These are phyloP conservation scores for Xylaria sp. DNA, from an alignment of 2,329 filamentous ascomycete species.

Conservation along the genomic window DNA sequence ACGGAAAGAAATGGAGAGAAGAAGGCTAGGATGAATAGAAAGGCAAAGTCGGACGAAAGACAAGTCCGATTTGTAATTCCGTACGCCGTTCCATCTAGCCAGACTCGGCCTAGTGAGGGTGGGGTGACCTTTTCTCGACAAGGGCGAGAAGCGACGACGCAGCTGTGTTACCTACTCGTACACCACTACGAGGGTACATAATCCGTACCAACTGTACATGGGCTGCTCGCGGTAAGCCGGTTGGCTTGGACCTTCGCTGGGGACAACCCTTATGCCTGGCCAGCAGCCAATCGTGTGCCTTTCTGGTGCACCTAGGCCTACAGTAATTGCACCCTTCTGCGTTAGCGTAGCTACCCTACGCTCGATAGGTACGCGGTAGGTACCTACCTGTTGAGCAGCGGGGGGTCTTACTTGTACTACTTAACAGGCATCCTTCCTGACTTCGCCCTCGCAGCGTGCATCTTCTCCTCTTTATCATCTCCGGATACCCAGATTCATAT, in stretches of 20 bases:
- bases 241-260: neutral
- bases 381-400: no score
- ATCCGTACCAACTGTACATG: neutral
- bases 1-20: conserved; percentile 31
- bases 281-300: neutral
- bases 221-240: neutral
- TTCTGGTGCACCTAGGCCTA: no score
- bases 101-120: conserved; percentile 8
- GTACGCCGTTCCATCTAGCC: conserved; percentile 9
- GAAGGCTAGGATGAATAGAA: neutral
- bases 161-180: neutral
- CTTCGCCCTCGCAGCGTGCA: no score
- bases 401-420: no score
- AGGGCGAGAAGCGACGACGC: neutral
- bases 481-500: no score
- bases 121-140: neutral
- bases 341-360: no score
- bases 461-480: no score
- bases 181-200: no score
- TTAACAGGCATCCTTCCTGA: no score
- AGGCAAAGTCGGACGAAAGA: conserved; percentile 22
- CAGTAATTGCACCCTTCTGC: no score
- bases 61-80: conserved; percentile 32
- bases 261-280: neutral
- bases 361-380: no score